Evolutionary conservation across 2,329 filamentous ascomycete genomes (phyloP).

Genomic region (Pseudogymnoascus sp.): DNA sequence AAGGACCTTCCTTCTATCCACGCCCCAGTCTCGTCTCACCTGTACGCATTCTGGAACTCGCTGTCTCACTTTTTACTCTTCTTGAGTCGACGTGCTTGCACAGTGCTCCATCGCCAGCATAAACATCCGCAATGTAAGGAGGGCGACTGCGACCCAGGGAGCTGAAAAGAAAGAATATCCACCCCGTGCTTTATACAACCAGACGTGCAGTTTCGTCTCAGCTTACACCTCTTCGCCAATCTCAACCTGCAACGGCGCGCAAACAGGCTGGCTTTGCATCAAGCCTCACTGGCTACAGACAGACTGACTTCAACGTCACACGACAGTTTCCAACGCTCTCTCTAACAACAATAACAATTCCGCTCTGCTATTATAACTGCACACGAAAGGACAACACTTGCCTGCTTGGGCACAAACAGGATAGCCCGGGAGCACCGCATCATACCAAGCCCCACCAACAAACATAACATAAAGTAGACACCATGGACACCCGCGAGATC

Average conservation of each 20-base stretch:
- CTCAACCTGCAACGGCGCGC: constrained; percentile 3
- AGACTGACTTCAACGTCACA: constrained; percentile 1
- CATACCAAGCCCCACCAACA: background rate
- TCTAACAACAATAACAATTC: background rate
- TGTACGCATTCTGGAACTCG: constrained; percentile 1
- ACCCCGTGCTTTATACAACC: background rate
- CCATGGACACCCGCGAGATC: background rate
- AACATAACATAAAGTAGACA: constrained; percentile 1
- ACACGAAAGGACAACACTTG: background rate
- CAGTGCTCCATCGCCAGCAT: constrained; percentile 1
- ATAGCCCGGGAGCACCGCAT: background rate
- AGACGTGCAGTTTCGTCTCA: background rate
- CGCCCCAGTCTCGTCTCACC: constrained; percentile 1
- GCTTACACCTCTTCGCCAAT: background rate
- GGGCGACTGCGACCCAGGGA: background rate
- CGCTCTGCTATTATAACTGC: background rate
- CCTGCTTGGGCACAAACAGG: constrained; percentile 2
- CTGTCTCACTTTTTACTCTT: background rate
- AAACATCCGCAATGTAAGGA: constrained; percentile 8
- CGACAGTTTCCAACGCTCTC: background rate
- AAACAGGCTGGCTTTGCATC: constrained; percentile 1
- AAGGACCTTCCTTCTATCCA: background rate
- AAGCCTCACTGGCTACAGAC: background rate
- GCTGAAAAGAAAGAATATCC: constrained; percentile 6
- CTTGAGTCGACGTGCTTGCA: constrained; percentile 1